Base-by-base conservation (phyloP, 31 red algal species). In the Endocladia muricata region DNA sequence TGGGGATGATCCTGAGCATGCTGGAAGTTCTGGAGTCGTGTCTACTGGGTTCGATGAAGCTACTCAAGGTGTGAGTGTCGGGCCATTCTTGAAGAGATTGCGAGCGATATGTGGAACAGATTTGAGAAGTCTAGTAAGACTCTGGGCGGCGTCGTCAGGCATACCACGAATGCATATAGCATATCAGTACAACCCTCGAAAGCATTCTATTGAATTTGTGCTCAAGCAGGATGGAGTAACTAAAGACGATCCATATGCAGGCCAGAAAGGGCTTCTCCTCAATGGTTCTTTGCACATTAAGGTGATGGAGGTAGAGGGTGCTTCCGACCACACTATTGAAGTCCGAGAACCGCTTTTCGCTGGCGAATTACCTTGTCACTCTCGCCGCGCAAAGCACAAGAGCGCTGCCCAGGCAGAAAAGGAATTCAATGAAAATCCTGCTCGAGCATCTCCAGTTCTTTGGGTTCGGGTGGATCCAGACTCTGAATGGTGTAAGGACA, bases 401-500 rank as follows among this genome's bases (percentile, higher is more conserved):
- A 70, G 77, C 26, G 86, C 77, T 5, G 63, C 83, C 19, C 76
- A 79, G 55, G 81, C 78, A 2, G 88, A 93, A 30, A 79, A 84
- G 30, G 76, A 81, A 30, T 76, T 77, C 36, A 76, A 84, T 57
- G 79, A 84, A 33, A 87, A 85, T 71, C 68, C 82, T 37, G 75
- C 82, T 3, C 83, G 82, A 11, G 81, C 82, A 6, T 86, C 81
- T 11, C 78, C 91, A 15, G 64, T 94, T 36, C 63, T 84, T 1
- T 85, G 91, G 81, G 78, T 94, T 67, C 73, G 91, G 32, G 70
- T 94, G 32, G 91, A 94, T 38, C 91, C 91, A 15, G 91, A 94
- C 28, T 36, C 58, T 4, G 91, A 94, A 48, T 88, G 84, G 85
- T 83, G 88, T 68, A 84, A 54, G 31, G 88, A 83, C 55, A 17